phyloP scores from a whole-genome alignment of 257 asterid species.

The Nicotiana attenuata region DNA sequence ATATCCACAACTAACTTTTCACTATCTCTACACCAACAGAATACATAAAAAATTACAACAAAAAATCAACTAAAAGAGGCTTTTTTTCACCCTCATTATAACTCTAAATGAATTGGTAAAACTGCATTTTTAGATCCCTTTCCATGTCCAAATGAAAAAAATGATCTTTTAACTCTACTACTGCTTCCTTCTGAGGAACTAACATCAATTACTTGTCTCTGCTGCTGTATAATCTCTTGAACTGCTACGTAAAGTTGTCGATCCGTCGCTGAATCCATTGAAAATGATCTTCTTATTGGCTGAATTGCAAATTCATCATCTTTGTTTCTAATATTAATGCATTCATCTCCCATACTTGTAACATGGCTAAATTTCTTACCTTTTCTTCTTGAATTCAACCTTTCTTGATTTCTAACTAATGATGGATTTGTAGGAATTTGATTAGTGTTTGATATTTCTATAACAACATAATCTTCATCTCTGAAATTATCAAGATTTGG shows the following conservation, averaged over 20 bases:
- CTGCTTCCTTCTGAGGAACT: slow-evolving; percentile 19
- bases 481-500: slow-evolving; percentile 26
- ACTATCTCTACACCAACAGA: slow-evolving; percentile 10
- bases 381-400: slow-evolving; percentile 22
- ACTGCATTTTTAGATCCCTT: slow-evolving; percentile 68
- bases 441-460: slow-evolving; percentile 36
- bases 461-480: slow-evolving; percentile 71
- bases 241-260: slow-evolving; percentile 57
- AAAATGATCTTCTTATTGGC: slow-evolving; percentile 79
- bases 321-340: slow-evolving; percentile 50
- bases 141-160: slow-evolving; percentile 76
- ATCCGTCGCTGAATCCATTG: slow-evolving; percentile 86
- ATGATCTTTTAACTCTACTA: slow-evolving; percentile 53
- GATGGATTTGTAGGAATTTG: slow-evolving; percentile 11
- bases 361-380: slow-evolving; percentile 25
- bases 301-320: slow-evolving; percentile 55
- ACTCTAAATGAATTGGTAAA: slow-evolving; percentile 46
- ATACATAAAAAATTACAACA: not conserved
- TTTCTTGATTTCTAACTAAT: slow-evolving; percentile 23
- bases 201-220: slow-evolving; percentile 19
- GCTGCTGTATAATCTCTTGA: slow-evolving; percentile 44
- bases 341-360: slow-evolving; percentile 78
- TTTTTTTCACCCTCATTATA: slow-evolving; percentile 11
- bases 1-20: slow-evolving; percentile 8
- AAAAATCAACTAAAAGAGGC: not conserved